Percentiles rank a stretch among this genome's conserved stretches.
phyloP scores from a whole-genome alignment of 1,284 basidiomycete species.

The Moniliophthora roreri region DNA sequence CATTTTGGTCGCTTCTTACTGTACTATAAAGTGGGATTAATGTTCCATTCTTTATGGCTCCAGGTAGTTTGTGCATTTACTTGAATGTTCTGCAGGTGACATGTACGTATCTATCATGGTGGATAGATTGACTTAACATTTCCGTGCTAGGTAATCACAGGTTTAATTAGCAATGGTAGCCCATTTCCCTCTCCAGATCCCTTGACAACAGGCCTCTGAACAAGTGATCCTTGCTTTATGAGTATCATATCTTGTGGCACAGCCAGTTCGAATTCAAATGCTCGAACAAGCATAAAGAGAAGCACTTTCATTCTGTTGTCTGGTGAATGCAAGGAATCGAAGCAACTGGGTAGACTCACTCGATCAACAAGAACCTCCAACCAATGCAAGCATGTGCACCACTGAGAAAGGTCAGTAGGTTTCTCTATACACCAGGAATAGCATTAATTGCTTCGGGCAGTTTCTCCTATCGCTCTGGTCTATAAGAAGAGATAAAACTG shows the following conservation, averaged over 20 bases:
- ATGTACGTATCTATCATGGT: no score
- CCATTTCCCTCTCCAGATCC: no score
- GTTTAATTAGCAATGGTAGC: no score
- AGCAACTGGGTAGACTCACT: constrained; percentile 22
- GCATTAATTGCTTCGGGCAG: constrained; percentile 19
- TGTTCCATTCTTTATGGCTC: no score
- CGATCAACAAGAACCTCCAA: constrained; percentile 43
- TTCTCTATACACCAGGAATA: constrained; percentile 29
- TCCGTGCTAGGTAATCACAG: no score
- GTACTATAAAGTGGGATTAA: no score
- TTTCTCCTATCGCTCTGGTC: constrained; percentile 30
- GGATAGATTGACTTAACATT: no score
- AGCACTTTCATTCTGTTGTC: constrained; percentile 47
- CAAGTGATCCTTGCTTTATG: no score
- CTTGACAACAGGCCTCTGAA: no score
- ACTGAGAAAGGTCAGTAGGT: constrained; percentile 30
- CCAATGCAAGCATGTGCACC: constrained; percentile 33
- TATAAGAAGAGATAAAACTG: constrained; percentile 26
- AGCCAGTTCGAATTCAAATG: constrained; percentile 56
- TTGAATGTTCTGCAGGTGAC: no score
- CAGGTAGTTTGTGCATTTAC: no score
- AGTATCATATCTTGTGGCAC: constrained; percentile 27
- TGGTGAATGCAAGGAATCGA: background rate
- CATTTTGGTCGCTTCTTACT: no score
- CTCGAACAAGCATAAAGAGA: constrained; percentile 55